Evolutionary conservation across 2,329 filamentous ascomycete species (phyloP).

Genomic region (Diaporthe amygdali): DNA sequence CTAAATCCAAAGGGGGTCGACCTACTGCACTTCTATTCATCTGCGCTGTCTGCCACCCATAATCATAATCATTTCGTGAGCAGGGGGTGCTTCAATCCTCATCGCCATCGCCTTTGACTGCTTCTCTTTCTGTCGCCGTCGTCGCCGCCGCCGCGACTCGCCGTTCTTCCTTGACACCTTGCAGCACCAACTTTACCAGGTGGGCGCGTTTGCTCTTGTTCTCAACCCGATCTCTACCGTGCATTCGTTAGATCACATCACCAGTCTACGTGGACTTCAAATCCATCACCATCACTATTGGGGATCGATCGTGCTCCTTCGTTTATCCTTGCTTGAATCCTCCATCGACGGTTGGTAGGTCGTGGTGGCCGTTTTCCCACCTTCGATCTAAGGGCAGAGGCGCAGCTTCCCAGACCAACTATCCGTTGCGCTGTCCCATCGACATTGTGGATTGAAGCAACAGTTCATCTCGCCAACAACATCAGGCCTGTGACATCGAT

Average conservation of each 20-base stretch:
- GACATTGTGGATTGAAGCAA: neutral
- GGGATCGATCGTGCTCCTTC: neutral
- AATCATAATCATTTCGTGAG: neutral
- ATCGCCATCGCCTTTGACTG: too few relatives aligned
- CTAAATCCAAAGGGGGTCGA: neutral
- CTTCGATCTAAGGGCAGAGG: neutral
- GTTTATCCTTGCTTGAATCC: neutral
- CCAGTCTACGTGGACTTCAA: neutral
- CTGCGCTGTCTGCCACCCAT: neutral
- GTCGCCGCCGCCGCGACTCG: neutral
- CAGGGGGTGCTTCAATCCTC: neutral
- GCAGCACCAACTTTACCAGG: neutral
- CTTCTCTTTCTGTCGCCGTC: too few relatives aligned
- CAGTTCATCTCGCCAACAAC: neutral
- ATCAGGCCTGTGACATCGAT: neutral
- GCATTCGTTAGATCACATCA: neutral
- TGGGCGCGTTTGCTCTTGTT: neutral
- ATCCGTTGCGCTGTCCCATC: neutral
- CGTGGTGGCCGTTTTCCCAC: neutral
- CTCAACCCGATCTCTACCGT: neutral
- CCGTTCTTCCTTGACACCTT: neutral
- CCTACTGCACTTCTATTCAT: neutral
- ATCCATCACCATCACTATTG: neutral
- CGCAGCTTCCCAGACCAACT: neutral
- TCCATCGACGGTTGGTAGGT: neutral